phyloP scores from a whole-genome alignment of 2,329 filamentous ascomycete species.

The Pseudocercospora fijiensis region DNA sequence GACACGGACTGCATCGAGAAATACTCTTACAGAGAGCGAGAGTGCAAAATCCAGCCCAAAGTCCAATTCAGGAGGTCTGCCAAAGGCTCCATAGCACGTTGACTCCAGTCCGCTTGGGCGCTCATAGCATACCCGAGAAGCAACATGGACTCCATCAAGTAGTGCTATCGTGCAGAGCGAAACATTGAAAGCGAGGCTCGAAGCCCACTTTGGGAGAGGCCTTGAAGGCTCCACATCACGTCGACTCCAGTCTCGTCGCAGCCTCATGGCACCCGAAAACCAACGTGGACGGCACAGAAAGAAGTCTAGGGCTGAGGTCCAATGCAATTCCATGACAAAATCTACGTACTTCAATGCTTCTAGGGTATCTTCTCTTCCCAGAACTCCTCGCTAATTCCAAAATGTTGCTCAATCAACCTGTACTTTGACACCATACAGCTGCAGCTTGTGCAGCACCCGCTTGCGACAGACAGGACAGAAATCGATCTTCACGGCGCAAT shows the following conservation, averaged over 20 bases:
- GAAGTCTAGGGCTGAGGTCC: not conserved
- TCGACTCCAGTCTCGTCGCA: not conserved
- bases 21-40: too few relatives aligned
- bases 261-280: not conserved
- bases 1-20: too few relatives aligned
- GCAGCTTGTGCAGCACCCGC: constrained; percentile 57
- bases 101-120: not conserved
- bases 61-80: too few relatives aligned
- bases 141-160: not conserved
- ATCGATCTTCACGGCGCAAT: constrained; percentile 60
- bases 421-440: constrained; percentile 48
- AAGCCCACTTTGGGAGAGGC: not conserved
- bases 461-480: constrained; percentile 62
- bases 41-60: too few relatives aligned
- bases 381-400: constrained; percentile 7
- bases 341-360: constrained; percentile 4
- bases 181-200: not conserved
- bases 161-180: not conserved
- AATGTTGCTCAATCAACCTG: not conserved
- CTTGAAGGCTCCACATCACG: not conserved
- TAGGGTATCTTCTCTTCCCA: constrained; percentile 4
- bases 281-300: not conserved
- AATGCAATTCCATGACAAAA: not conserved
- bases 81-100: too few relatives aligned
- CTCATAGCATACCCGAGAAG: not conserved